phyloP scores from a whole-genome alignment of 305 asterid genomes.

The Fraxinus albicans region DNA sequence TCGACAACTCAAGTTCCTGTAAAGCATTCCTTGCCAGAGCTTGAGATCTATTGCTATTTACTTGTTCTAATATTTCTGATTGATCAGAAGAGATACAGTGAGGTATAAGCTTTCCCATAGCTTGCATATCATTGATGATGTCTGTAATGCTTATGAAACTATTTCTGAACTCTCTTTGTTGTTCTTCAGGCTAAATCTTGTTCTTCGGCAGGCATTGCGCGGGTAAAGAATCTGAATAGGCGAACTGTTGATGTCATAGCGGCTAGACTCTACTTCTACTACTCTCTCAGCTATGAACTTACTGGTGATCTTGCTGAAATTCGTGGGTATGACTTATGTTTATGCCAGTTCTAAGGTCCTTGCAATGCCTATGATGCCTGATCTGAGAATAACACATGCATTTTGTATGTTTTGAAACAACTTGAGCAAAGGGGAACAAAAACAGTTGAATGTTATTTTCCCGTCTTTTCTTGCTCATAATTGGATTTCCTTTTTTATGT shows the following conservation, averaged over 20 bases:
- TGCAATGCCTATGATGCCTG: background rate
- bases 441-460: background rate
- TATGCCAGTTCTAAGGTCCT: slow-evolving; percentile 9
- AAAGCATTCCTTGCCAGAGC: slow-evolving; percentile 52
- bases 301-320: slow-evolving; percentile 82
- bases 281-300: slow-evolving; percentile 78
- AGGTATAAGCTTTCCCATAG: slow-evolving; percentile 12
- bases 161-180: slow-evolving; percentile 8
- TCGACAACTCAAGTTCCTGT: slow-evolving; percentile 40
- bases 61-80: slow-evolving; percentile 21
- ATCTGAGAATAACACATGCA: background rate
- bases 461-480: background rate
- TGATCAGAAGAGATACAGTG: slow-evolving; percentile 26
- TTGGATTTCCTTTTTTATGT: background rate
- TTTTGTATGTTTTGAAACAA: background rate
- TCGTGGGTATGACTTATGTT: slow-evolving; percentile 58
- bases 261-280: slow-evolving; percentile 75
- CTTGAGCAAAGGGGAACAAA: background rate
- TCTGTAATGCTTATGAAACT: slow-evolving; percentile 4
- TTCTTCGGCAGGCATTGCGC: slow-evolving; percentile 74
- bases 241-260: slow-evolving; percentile 77
- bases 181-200: slow-evolving; percentile 73
- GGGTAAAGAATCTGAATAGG: slow-evolving; percentile 67
- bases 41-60: slow-evolving; percentile 44
- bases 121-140: background rate